phyloP scores from a whole-genome alignment of 208 protist genomes.

The Blastocrithidia nonstop region DNA sequence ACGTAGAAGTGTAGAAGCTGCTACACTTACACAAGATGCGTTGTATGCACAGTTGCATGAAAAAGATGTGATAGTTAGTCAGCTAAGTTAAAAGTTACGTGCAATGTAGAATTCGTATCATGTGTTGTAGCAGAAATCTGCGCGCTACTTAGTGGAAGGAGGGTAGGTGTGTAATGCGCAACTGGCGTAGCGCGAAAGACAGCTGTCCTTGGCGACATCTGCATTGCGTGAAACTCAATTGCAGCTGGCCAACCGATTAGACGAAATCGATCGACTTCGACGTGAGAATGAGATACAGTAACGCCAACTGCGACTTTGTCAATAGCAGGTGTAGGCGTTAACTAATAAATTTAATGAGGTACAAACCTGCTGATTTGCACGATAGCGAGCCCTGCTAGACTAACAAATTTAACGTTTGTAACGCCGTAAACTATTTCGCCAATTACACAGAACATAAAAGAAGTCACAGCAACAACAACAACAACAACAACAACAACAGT shows the following conservation, averaged over 20 bases:
- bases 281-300: conserved; percentile 17
- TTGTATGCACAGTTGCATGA: conserved; percentile 42
- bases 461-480: too few relatives aligned
- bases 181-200: conserved; percentile 18
- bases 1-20: conserved; percentile 36
- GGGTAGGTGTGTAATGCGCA: conserved; percentile 12
- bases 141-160: conserved; percentile 16
- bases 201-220: conserved; percentile 14
- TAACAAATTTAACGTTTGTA: too few relatives aligned
- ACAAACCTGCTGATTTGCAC: too few relatives aligned
- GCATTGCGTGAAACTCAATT: conserved; percentile 19
- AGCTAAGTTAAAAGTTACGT: conserved; percentile 26
- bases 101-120: conserved; percentile 60
- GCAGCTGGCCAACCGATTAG: conserved; percentile 13
- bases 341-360: conserved; percentile 17
- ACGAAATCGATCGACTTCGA: conserved; percentile 5
- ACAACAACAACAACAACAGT: too few relatives aligned
- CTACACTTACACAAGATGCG: conserved; percentile 15
- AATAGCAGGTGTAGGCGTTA: conserved; percentile 15
- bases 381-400: too few relatives aligned
- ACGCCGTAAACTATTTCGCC: too few relatives aligned
- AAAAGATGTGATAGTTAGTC: conserved; percentile 17
- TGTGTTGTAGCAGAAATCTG: conserved; percentile 19
- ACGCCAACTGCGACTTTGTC: conserved; percentile 15
- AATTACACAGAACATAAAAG: too few relatives aligned